phyloP scores from a whole-genome alignment of 2,329 filamentous ascomycete genomes.

The Fusarium gaditjirri region DNA sequence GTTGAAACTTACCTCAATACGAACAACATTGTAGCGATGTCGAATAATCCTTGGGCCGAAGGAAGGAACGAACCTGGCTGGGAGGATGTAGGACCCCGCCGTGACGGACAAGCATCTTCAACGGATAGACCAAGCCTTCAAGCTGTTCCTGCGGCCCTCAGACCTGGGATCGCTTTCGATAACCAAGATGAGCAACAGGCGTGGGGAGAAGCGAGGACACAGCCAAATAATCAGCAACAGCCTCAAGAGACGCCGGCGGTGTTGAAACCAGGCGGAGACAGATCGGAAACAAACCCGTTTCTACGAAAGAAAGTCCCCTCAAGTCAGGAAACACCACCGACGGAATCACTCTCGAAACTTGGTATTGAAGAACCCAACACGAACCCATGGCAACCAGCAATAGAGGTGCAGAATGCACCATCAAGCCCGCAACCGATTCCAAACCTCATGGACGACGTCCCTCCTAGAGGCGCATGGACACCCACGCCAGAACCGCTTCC shows the following conservation, averaged over 20 bases:
- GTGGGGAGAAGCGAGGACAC: conserved; percentile 46
- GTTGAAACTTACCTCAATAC: conserved; percentile 6
- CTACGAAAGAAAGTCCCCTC: conserved; percentile 57
- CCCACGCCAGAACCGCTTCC: conserved; percentile 44
- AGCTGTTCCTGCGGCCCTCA: conserved; percentile 47
- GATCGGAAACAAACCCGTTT: conserved; percentile 64
- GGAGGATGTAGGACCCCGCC: conserved; percentile 40
- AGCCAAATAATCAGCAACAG: conserved; percentile 8
- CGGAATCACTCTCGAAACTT: conserved; percentile 56
- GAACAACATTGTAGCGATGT: conserved; percentile 14
- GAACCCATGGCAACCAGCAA: conserved; percentile 49
- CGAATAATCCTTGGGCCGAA: conserved; percentile 43
- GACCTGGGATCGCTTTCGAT: conserved; percentile 45
- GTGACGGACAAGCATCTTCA: conserved; percentile 11
- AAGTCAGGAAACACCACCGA: conserved; percentile 43
- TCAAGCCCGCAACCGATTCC: conserved; percentile 21
- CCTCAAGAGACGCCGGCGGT: conserved; percentile 45
- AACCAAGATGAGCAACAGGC: conserved; percentile 46
- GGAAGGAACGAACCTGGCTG: conserved; percentile 36
- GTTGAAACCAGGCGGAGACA: conserved; percentile 49
- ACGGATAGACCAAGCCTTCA: background rate
- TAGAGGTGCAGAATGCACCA: conserved; percentile 37
- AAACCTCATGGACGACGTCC: conserved; percentile 38
- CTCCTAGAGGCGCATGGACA: conserved; percentile 45
- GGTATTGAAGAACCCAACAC: conserved; percentile 54